Percentiles rank a stretch among this genome's conserved stretches.
Conservation (phyloP, 2,329 filamentous ascomycete species). For the Trichoderma atroviride region DNA sequence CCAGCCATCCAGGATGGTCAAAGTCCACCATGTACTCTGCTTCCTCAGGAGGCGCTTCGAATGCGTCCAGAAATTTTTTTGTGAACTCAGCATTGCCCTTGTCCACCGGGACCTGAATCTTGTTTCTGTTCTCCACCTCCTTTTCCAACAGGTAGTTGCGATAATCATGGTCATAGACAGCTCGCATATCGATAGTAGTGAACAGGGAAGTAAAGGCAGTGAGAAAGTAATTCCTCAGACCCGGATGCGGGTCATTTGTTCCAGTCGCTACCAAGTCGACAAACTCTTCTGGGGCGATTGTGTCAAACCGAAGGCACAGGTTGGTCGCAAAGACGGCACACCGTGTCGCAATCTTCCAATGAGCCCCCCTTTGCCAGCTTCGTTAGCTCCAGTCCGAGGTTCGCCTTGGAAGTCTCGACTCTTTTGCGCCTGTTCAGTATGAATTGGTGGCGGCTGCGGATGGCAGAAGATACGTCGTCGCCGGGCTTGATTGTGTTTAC, state of each 20-base stretch:
- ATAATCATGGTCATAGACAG: slow-evolving; percentile 83
- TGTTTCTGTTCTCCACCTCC: slow-evolving; percentile 71
- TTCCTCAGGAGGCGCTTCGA: slow-evolving; percentile 66
- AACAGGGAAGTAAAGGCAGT: slow-evolving; percentile 77
- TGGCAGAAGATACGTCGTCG: slow-evolving; percentile 62
- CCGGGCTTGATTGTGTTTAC: slow-evolving; percentile 72
- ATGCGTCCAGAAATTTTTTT: slow-evolving; percentile 72
- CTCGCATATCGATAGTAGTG: slow-evolving; percentile 83
- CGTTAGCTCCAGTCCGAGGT: slow-evolving; percentile 79
- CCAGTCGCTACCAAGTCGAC: slow-evolving; percentile 81
- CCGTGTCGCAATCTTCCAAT: slow-evolving; percentile 94
- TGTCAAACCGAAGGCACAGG: slow-evolving; percentile 88
- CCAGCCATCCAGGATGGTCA: slow-evolving; percentile 93
- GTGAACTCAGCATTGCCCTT: slow-evolving; percentile 81
- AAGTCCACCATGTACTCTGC: slow-evolving; percentile 89
- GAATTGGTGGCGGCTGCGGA: slow-evolving; percentile 65
- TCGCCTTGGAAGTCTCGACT: slow-evolving; percentile 82
- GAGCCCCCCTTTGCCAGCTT: slow-evolving; percentile 74
- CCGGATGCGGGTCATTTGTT: slow-evolving; percentile 87
- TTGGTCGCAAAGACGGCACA: slow-evolving; percentile 91
- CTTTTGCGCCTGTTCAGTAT: slow-evolving; percentile 73
- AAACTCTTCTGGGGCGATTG: slow-evolving; percentile 77
- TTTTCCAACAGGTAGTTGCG: slow-evolving; percentile 82
- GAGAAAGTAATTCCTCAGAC: slow-evolving; percentile 77
- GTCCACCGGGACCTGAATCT: slow-evolving; percentile 71